Evolutionary conservation across 2,329 filamentous ascomycete genomes (phyloP), one percentile per base, ranked within the genome.

Genomic region (Epichloe amarillans): DNA sequence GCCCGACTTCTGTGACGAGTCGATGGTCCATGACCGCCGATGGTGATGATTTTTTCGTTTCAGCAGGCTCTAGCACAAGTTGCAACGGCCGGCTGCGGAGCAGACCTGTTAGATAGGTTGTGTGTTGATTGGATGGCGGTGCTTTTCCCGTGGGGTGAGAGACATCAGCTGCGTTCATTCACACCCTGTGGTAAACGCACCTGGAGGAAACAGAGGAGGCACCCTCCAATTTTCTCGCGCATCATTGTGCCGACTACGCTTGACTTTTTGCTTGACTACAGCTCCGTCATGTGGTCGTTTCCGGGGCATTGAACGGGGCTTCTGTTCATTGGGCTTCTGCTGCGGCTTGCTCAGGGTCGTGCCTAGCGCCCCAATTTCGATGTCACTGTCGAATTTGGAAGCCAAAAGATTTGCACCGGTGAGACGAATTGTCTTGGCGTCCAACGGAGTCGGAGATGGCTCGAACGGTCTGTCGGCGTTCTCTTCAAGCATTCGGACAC

Each of bases 401-500:
- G 44, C 40, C 4, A 50, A 30, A n/a, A 44, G 19, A 11, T 58
- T 57, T 14, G 54, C 11, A 6, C 40, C 47, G 21, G 41, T 49
- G 44, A 46, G 43, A 39, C 33, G 47, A 48, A 49, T 21, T 17
- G 17, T n/a, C 23, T 42, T 43, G 4, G 40, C 40, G 4, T 44
- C 21, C 14, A 35, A n/a, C 3, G 42, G 47, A 7, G 33, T 11
- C 12, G 48, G 48, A 5, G 21, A 17, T 12, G 37, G 26, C 49
- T 48, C 49, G 26, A 44, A 19, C 14, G 35, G 41, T 37, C 46
- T 30, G 21, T 37, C 46, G 12, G 55, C 54, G 40, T 46, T 54
- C 10, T 56, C 47, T 10, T 52, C 39, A 36, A 63, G 55, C 60
- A 61, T 61, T 42, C 46, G 49, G 6, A 45, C 56, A 14, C 62